Base-by-base conservation (phyloP, 1,139 yeast genomes). In the Pneumocystis murina region DNA sequence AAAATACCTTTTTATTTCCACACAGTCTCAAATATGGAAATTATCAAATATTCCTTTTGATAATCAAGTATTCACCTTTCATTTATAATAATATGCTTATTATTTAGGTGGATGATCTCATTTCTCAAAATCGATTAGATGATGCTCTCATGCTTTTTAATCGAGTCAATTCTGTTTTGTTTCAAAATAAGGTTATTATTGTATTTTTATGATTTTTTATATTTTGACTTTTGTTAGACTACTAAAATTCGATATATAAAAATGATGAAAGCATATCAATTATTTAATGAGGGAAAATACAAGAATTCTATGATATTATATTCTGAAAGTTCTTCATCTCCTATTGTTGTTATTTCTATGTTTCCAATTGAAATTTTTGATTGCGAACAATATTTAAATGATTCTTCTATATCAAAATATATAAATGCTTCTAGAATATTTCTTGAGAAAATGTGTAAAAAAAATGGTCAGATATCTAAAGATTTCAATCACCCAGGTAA, bases 321-420 rank as follows among this genome's bases (percentile, higher is more conserved):
- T 65, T 77, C 79, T 2, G 80, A 79, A 43, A 82, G 78, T 62
- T 75, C 84, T 69, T 86, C 87, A 0, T 79, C 84, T 0, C 88
- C 88, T 0, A 75, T 78, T 36, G 70, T 74, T 4, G 82, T 84
- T 0, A 73, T 84, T 2, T 66, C 71, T 1, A 72, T 81, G 33
- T 77, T 78, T 63, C 86, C 87, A 0, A 63, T 48, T 10, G 55
- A 48, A 28, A 24, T 12, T 12, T 24, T 48, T 24, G 33, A 48
- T 12, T 48, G 30, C 10, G n/a, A 67, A 3, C 38, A 35, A 16
- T 41, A 43, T 14, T 59, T 58, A 8, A 30, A 55, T 33, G 60
- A 62, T 54, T 39, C 59, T 28, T 59, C 12, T 66, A 69, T 10
- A 70, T 78, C 12, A 68, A 75, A 5, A 74, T 72, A 8, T 66